Evolutionary conservation across 2,329 filamentous ascomycete species (phyloP), one percentile per base, ranked within the genome.

Genomic region (Monosporascus sp.): DNA sequence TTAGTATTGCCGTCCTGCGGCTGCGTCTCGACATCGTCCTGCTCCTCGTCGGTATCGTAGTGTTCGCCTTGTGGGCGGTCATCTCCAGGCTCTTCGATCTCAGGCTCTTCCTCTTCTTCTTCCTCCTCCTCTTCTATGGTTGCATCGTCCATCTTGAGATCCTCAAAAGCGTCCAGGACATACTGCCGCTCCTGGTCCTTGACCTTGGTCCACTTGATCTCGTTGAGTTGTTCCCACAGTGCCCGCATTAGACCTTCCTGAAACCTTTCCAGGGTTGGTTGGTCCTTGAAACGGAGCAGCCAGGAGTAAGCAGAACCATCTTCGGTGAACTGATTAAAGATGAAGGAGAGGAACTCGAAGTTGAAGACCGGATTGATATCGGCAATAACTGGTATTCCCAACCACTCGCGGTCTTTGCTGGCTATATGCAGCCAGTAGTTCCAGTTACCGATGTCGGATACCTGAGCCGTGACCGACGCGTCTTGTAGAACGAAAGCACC

Each of bases 321-420:
- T 37, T 86, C 81, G 15, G 88, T 82, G 68, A 96, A 97, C 68
- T 97, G 91, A 65, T 99, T 99, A 80, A 99, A 99, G 65, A 99
- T 97, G 69, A 97, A 97, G 0, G 93, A 97, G n/a, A 96, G 79
- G 64, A 93, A 97, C 70, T 99, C 94, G 60, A 97, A 97, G 73
- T 97, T 97, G 77, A 97, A 99, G 20, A 99, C 92, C 0, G 94
- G 94, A 63, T 97, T 97, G 70, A 97, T 90, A 62, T 99, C 94
- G 6, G 90, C 87, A 31, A 91, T 78, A 31, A 99, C 84, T 2
- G 87, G 81, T 59, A 96, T 89, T 22, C 91, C 91, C 2, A 99
- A 77, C 90, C 91, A 97, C 51, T 92, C 85, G 64, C 84, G 85
- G 37, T 89, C 83, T 39, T 82, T 78, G 56, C 87, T 86, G 43